phyloP scores from a whole-genome alignment of 768 basidiomycete genomes.

The Gloeophyllum trabeum region DNA sequence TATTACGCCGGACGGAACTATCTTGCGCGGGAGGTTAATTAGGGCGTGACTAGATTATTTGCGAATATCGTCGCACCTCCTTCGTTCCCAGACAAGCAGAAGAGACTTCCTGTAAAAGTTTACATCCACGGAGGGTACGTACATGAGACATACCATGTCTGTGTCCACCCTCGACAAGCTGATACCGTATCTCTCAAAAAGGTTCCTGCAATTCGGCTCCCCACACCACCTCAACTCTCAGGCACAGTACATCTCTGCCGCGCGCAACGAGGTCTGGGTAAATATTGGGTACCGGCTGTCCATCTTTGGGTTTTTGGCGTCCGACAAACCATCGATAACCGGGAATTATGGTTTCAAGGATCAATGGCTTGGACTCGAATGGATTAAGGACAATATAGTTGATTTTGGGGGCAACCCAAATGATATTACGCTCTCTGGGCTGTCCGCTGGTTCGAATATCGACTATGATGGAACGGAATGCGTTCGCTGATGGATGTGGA shows the following conservation, averaged over 20 bases:
- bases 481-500: background rate
- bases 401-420: constrained; percentile 58
- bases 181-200: constrained; percentile 13
- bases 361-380: constrained; percentile 67
- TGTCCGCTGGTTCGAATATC: constrained; percentile 49
- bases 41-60: constrained; percentile 28
- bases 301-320: constrained; percentile 67
- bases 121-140: constrained; percentile 71
- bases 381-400: constrained; percentile 58
- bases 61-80: constrained; percentile 56
- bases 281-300: constrained; percentile 72
- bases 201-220: constrained; percentile 72
- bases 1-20: background rate
- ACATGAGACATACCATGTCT: background rate
- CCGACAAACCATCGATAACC: constrained; percentile 43
- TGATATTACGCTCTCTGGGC: constrained; percentile 50
- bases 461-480: background rate
- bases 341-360: constrained; percentile 85
- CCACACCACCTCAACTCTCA: constrained; percentile 51
- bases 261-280: constrained; percentile 60
- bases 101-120: constrained; percentile 50
- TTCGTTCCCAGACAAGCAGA: constrained; percentile 28
- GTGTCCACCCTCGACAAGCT: background rate
- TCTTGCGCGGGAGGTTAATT: background rate
- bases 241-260: constrained; percentile 56